Conservation (phyloP, 179 eudicot species). For the Beta lomatogona region DNA sequence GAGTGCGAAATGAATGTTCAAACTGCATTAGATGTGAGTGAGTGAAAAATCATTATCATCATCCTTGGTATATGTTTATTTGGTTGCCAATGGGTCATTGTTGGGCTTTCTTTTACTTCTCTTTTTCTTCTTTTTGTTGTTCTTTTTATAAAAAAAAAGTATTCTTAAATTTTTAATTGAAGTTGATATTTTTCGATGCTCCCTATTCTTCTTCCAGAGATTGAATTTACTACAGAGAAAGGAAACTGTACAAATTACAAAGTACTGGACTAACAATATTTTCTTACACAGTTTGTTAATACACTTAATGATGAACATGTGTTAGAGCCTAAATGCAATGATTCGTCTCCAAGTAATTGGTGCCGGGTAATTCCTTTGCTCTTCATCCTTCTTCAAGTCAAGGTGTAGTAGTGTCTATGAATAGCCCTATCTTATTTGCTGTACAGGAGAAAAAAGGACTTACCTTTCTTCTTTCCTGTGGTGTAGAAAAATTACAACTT, state of each 20-base stretch:
- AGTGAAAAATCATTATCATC: not conserved
- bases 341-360: not conserved
- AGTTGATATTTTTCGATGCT: not conserved
- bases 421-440: not conserved
- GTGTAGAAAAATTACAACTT: conserved; percentile 24
- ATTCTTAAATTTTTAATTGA: too few relatives aligned
- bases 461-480: not conserved
- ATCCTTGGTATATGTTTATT: not conserved
- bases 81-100: not conserved
- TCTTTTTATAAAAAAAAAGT: too few relatives aligned
- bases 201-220: not conserved
- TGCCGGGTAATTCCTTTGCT: conserved; percentile 11
- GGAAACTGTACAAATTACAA: not conserved
- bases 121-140: too few relatives aligned
- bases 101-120: not conserved
- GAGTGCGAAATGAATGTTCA: conserved; percentile 1
- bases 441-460: not conserved
- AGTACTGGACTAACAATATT: not conserved
- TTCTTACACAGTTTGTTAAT: not conserved
- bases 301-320: not conserved
- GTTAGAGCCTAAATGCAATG: conserved; percentile 5
- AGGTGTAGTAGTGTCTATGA: not conserved
- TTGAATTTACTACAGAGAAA: not conserved
- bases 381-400: not conserved
- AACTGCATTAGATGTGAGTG: not conserved